These are phyloP conservation scores for Selaginella tamariscina DNA, from an alignment of 75 land plant genomes.

Conservation along the genomic window DNA sequence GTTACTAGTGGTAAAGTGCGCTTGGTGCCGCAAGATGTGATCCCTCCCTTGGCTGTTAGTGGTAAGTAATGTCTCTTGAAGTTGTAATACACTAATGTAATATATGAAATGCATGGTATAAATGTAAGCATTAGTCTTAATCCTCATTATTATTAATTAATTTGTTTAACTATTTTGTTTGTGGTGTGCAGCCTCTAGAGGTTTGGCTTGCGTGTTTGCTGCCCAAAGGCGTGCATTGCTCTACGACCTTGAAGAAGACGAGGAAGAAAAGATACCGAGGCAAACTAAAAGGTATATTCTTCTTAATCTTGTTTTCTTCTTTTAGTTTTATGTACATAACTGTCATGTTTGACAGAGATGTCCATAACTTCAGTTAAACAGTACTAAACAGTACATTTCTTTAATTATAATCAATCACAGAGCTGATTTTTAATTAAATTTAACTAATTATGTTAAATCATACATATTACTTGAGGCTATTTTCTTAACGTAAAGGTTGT, in stretches of 20 bases:
- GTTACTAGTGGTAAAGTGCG: slow-evolving; percentile 56
- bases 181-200: slow-evolving; percentile 60
- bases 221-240: slow-evolving; percentile 64
- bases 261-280: slow-evolving; percentile 46
- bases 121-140: background rate
- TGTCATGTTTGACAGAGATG: background rate
- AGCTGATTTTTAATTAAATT: no score
- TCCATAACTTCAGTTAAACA: no score
- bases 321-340: background rate
- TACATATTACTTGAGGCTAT: no score
- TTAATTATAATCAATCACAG: no score
- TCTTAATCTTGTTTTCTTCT: no score
- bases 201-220: slow-evolving; percentile 77
- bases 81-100: background rate
- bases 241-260: slow-evolving; percentile 86
- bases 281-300: slow-evolving; percentile 26
- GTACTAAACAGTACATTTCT: no score
- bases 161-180: background rate
- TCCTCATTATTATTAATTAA: background rate
- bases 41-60: slow-evolving; percentile 72
- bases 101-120: no score
- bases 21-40: slow-evolving; percentile 39
- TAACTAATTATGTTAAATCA: no score
- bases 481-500: no score
- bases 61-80: slow-evolving; percentile 31